These are phyloP conservation scores for Globisporangium sylvaticum DNA, from an alignment of 352 stramenopile genomes.

Conservation along the genomic window DNA sequence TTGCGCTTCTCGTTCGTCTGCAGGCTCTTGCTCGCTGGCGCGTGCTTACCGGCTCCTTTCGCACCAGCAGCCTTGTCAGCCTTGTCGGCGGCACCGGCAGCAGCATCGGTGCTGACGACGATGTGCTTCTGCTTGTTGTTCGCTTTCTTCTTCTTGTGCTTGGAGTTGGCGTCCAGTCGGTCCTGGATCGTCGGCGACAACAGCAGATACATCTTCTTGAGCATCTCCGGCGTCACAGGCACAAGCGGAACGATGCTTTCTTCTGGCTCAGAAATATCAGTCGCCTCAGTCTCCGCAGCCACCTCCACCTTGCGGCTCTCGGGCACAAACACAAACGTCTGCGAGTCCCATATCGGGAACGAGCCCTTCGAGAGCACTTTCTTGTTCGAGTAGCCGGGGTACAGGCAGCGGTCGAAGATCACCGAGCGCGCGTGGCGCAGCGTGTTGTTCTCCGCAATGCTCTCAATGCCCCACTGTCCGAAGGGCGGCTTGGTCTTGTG, in stretches of 20 bases:
- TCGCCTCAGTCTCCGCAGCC: too few relatives aligned
- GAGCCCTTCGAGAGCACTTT: conserved; percentile 94
- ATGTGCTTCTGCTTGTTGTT: conserved; percentile 29
- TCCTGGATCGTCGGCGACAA: conserved; percentile 63
- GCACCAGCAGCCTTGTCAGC: neutral
- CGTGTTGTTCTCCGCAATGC: conserved; percentile 44
- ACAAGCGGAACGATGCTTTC: conserved; percentile 24
- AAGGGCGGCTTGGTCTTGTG: conserved; percentile 96
- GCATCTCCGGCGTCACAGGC: conserved; percentile 51
- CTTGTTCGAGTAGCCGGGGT: conserved; percentile 93
- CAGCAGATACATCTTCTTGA: conserved; percentile 64
- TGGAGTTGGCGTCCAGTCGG: conserved; percentile 41
- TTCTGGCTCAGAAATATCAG: too few relatives aligned
- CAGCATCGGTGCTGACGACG: neutral
- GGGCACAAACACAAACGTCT: conserved; percentile 91
- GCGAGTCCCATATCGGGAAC: conserved; percentile 96
- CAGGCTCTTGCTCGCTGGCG: conserved; percentile 14
- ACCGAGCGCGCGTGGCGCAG: conserved; percentile 69
- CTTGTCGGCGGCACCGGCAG: neutral
- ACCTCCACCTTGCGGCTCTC: conserved; percentile 18
- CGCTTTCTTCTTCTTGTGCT: conserved; percentile 31
- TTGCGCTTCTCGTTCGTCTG: conserved; percentile 26
- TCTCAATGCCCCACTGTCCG: conserved; percentile 82
- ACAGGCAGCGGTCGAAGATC: conserved; percentile 91
- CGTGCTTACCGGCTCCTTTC: conserved; percentile 4